These are phyloP conservation scores for Solioccasus polychromus DNA, from an alignment of 768 basidiomycete species.

Conservation along the genomic window DNA sequence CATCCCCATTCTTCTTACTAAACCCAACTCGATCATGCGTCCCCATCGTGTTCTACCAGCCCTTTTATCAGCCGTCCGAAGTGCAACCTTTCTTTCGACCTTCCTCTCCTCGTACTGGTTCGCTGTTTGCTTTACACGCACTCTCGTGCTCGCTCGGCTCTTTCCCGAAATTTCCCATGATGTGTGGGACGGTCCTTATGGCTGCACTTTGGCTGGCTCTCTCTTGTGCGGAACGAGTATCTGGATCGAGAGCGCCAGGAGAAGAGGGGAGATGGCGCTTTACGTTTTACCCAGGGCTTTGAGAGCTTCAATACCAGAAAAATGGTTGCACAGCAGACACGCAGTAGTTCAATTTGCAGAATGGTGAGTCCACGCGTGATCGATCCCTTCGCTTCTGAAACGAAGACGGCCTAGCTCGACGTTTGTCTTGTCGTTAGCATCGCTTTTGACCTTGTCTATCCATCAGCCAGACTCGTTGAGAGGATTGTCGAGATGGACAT, in stretches of 20 bases:
- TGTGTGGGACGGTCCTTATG: conserved; percentile 76
- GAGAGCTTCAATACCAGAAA: conserved; percentile 56
- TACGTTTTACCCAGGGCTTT: conserved; percentile 76
- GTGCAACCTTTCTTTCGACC: conserved; percentile 67
- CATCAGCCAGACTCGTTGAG: conserved; percentile 65
- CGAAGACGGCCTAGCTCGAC: conserved; percentile 39
- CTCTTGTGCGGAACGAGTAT: conserved; percentile 73
- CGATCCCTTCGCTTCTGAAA: conserved; percentile 8
- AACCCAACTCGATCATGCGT: conserved; percentile 50
- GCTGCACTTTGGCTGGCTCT: conserved; percentile 64
- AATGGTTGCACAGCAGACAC: conserved; percentile 47
- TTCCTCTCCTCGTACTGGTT: conserved; percentile 74
- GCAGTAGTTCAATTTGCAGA: conserved; percentile 45
- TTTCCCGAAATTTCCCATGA: conserved; percentile 71
- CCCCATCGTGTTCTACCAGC: conserved; percentile 40
- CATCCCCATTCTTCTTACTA: conserved; percentile 60
- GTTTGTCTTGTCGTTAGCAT: conserved; percentile 63
- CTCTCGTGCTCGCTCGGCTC: conserved; percentile 58
- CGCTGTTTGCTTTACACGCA: conserved; percentile 65
- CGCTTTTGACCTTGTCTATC: conserved; percentile 58
- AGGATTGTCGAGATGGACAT: conserved; percentile 70
- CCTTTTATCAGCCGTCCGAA: conserved; percentile 53
- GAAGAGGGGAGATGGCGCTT: conserved; percentile 76
- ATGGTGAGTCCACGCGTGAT: conserved; percentile 39
- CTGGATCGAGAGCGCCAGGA: conserved; percentile 68